These are phyloP conservation scores for Botryotinia calthae DNA, from an alignment of 2,329 filamentous ascomycete genomes.

Conservation along the genomic window DNA sequence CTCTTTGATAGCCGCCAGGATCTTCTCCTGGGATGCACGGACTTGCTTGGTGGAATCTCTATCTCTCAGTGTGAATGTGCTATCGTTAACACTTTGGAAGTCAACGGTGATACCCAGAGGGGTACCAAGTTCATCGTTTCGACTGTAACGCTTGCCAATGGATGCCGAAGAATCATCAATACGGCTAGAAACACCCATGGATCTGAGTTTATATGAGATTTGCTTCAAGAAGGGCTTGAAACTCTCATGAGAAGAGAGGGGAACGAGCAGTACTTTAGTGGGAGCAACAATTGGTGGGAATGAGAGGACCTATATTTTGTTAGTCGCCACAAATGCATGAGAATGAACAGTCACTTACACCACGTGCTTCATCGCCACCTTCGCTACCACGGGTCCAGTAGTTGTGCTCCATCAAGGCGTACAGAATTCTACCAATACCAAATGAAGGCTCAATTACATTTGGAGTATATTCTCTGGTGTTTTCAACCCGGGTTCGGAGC, in stretches of 20 bases:
- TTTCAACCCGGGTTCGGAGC: conserved; percentile 77
- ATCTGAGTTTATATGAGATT: conserved; percentile 73
- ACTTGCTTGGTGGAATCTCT: conserved; percentile 90
- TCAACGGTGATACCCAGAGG: conserved; percentile 92
- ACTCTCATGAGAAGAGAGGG: conserved; percentile 75
- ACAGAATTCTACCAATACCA: conserved; percentile 92
- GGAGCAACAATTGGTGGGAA: conserved; percentile 81
- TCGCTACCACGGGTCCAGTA: conserved; percentile 81
- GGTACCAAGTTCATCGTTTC: conserved; percentile 94
- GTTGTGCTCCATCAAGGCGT: conserved; percentile 87
- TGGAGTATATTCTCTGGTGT: conserved; percentile 86
- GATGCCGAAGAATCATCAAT: conserved; percentile 88
- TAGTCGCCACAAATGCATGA: conserved; percentile 16
- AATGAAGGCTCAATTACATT: conserved; percentile 98
- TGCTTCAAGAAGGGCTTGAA: conserved; percentile 76
- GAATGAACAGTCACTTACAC: conserved; percentile 58
- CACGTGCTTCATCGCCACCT: conserved; percentile 77
- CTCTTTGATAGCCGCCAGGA: conserved; percentile 65
- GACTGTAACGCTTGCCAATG: conserved; percentile 91
- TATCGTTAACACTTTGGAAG: conserved; percentile 90
- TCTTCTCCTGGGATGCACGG: conserved; percentile 75
- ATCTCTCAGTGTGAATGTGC: conserved; percentile 82
- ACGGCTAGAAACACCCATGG: conserved; percentile 74
- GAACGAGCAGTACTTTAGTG: conserved; percentile 90
- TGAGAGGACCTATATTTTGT: conserved; percentile 58